Base-by-base conservation (phyloP, 2,329 filamentous ascomycete species). In the Xylariaceae sp. region DNA sequence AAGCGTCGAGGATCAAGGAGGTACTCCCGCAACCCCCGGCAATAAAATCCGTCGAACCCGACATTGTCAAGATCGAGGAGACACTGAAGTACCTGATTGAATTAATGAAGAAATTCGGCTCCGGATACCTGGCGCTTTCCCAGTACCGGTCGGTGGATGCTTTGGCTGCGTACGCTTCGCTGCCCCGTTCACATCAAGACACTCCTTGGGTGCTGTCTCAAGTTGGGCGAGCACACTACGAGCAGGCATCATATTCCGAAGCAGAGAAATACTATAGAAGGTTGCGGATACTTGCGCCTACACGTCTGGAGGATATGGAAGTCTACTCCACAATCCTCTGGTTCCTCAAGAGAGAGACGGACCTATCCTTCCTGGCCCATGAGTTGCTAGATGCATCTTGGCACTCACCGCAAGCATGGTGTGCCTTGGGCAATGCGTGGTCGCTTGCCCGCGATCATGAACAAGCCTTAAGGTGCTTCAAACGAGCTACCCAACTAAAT, bases 241-340 rank as follows among this genome's bases (percentile, higher is more conserved):
- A 99, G 74, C 89, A 92, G 68, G 87, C 88, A 9, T 82, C 87
- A 61, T 96, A 97, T 67, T 76, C 78, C 2, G 89, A 96, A 59
- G 90, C 94, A 2, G 92, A 96, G 68, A 89, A 88, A 60, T 88
- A 86, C 65, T 99, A 96, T 70, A 80, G 84, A 54, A 84, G 85
- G 52, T 82, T 99, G 61, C 85, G 90, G 47, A 81, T 86, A 30
- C 78, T 94, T 61, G 86, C 89, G 12, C 92, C 92, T 1, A 88
- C 89, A 1, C 84, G 89, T 3, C 78, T 95, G 42, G 88, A 95
- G 67, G 92, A 96, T 66, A 96, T 97, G 92, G 94, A 99, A 68
- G 86, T 97, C 34, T 99, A 96, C 72, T 97, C 92, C 13, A 99
- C 94, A 0, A 87, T 95, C n/a, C 79, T 99, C n/a, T 99, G 95